phyloP scores from a whole-genome alignment of 1,139 yeast genomes.

The Hyphopichia fennica region DNA sequence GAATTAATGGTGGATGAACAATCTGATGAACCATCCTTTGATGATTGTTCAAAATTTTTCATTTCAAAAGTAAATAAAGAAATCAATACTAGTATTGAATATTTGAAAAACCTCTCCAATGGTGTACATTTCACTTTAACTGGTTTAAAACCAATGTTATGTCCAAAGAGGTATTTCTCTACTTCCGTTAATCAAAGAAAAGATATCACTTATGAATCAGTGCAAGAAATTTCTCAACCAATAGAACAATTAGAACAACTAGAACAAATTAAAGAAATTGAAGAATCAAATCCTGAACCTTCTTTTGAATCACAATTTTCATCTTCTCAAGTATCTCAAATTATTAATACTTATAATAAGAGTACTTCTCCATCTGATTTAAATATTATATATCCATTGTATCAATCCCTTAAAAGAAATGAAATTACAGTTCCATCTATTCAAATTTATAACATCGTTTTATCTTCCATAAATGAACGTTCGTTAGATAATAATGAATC shows the following conservation, averaged over 20 bases:
- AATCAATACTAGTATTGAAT: conserved; percentile 22
- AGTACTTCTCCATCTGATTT: conserved; percentile 20
- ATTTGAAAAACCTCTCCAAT: conserved; percentile 20
- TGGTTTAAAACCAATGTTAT: conserved; percentile 6
- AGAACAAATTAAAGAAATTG: conserved; percentile 2
- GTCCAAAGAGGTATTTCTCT: conserved; percentile 6
- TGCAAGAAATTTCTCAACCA: background rate
- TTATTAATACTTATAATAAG: conserved; percentile 15
- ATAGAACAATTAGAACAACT: background rate
- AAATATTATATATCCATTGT: conserved; percentile 41
- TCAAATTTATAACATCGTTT: conserved; percentile 36
- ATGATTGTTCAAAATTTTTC: conserved; percentile 20
- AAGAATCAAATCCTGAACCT: conserved; percentile 4
- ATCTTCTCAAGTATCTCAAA: conserved; percentile 20
- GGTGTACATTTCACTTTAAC: conserved; percentile 20
- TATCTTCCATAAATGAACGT: conserved; percentile 33
- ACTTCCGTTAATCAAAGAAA: background rate
- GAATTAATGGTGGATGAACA: background rate
- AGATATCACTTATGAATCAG: background rate
- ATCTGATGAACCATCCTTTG: background rate
- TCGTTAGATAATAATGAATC: conserved; percentile 23
- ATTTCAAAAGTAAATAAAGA: conserved; percentile 33
- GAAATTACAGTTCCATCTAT: conserved; percentile 30
- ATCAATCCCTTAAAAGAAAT: conserved; percentile 44
- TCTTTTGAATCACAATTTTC: conserved; percentile 24